Evolutionary conservation across 164 flowering plant genomes (phyloP).

Genomic region (Liquidambar formosana): DNA sequence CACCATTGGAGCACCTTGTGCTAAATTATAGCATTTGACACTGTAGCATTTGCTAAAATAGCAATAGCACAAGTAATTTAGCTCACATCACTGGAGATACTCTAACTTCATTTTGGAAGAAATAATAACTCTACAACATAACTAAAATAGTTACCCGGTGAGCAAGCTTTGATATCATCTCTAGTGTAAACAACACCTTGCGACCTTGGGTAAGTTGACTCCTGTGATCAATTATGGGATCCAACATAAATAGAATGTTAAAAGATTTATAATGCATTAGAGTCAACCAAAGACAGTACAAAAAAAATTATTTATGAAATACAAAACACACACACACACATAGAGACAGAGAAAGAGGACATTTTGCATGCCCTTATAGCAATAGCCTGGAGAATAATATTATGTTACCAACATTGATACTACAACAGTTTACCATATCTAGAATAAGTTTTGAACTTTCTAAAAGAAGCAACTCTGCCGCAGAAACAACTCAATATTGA

Average conservation of each 20-base stretch:
- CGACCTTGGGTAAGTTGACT: slow-evolving; percentile 87
- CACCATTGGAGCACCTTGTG: no score
- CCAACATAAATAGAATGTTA: neutral
- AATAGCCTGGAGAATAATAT: neutral
- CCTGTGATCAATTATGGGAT: slow-evolving; percentile 35
- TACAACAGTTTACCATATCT: no score
- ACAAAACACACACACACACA: neutral
- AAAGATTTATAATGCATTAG: neutral
- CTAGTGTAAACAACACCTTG: slow-evolving; percentile 70
- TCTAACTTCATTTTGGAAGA: neutral
- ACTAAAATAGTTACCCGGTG: slow-evolving; percentile 49
- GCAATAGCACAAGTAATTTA: no score
- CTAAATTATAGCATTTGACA: no score
- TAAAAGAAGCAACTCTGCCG: no score
- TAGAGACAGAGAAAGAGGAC: neutral
- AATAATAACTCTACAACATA: neutral
- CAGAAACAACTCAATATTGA: no score
- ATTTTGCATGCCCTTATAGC: neutral
- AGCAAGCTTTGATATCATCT: slow-evolving; percentile 80
- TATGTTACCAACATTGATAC: neutral
- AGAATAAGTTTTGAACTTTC: no score
- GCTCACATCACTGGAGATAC: no score
- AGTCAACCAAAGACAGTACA: neutral
- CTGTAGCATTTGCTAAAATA: no score
- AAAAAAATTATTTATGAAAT: no score